A percentile compares a stretch with the other conserved stretches of the same genome.
Conservation (phyloP, 2,329 filamentous ascomycete genomes). For the Tympanopsis confertula region DNA sequence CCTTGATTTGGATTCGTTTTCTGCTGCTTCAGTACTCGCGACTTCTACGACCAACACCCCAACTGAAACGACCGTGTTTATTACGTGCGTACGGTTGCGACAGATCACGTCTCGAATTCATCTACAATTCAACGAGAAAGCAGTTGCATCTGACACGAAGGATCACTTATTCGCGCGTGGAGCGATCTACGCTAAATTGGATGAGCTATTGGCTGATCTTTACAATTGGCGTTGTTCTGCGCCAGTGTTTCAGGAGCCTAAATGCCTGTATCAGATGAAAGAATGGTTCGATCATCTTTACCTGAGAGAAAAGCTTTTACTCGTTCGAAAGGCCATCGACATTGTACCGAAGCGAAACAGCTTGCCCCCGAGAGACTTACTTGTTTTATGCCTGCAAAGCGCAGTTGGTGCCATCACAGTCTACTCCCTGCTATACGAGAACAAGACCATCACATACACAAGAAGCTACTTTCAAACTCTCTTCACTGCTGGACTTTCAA, state of each 20-base stretch:
- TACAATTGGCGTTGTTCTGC: conserved; percentile 19
- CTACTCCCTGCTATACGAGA: conserved; percentile 22
- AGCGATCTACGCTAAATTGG: conserved; percentile 12
- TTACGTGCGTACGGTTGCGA: conserved; percentile 22
- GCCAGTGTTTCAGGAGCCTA: conserved; percentile 17
- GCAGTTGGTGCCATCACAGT: conserved; percentile 22
- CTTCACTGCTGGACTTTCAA: conserved; percentile 28
- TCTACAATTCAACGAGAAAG: conserved; percentile 10
- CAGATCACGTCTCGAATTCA: conserved; percentile 26
- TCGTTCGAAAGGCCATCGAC: conserved; percentile 27
- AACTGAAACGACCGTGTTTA: conserved; percentile 23
- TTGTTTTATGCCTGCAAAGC: conserved; percentile 18
- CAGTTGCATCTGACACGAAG: conserved; percentile 2
- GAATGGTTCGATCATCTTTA: conserved; percentile 31
- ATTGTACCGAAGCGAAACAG: conserved; percentile 19
- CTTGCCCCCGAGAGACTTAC: conserved; percentile 16
- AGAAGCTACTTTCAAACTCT: conserved; percentile 35
- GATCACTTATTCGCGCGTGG: conserved; percentile 7
- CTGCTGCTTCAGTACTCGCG: conserved; percentile 6
- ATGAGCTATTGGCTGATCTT: conserved; percentile 18
- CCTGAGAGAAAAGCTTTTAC: conserved; percentile 24
- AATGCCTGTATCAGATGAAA: conserved; percentile 26
- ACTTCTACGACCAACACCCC: conserved; percentile 4
- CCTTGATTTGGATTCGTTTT: conserved; percentile 4
- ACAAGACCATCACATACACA: conserved; percentile 25